Evolutionary conservation across 1,139 yeast genomes (phyloP), one percentile per base, ranked within the genome.

Genomic region (Wickerhamiella pararugosa): DNA sequence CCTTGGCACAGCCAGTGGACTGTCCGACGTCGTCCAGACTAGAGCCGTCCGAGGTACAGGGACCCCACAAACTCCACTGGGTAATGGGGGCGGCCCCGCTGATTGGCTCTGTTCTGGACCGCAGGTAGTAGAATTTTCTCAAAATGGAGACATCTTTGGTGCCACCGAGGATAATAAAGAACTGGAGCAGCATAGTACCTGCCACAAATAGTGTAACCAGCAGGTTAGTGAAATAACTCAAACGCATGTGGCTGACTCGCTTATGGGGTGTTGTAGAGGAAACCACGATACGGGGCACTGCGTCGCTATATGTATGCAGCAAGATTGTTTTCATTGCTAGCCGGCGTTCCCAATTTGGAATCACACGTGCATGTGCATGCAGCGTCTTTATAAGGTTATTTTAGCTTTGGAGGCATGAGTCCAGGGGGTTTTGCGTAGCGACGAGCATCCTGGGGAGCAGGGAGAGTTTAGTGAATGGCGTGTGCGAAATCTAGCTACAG

Each of bases 41-140:
- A 42, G 39, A 39, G 27, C 44, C 44, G 40, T 29, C 69, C 42
- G 45, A 48, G 40, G 49, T 75, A 63, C 94, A 83, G 47, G 66
- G 55, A 41, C 70, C 68, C 61, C 80, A 82, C 52, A 69, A 66
- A n/a, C 84, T 79, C 93, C 93, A 82, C 58, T 83, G 67, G 4
- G 77, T 66, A 30, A 60, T 53, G 25, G 57, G 51, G 39, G 64
- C 60, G 5, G 61, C 43, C 40, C 56, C 27, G 8, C 69, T 55
- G 44, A 78, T 70, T 11, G 60, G 61, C n/a, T 71, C 59, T 28
- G 92, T 78, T 48, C 75, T 76, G 15, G 81, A 86, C 55, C 77
- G 66, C 32, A 83, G 61, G 79, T 82, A 81, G 62, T 75, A 81
- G 59, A 80, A 76, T 46, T 67, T 61, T 45, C 68, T 66, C 36